These are phyloP conservation scores for Capsicum pubescens DNA, from an alignment of 257 asterid species.

Conservation along the genomic window DNA sequence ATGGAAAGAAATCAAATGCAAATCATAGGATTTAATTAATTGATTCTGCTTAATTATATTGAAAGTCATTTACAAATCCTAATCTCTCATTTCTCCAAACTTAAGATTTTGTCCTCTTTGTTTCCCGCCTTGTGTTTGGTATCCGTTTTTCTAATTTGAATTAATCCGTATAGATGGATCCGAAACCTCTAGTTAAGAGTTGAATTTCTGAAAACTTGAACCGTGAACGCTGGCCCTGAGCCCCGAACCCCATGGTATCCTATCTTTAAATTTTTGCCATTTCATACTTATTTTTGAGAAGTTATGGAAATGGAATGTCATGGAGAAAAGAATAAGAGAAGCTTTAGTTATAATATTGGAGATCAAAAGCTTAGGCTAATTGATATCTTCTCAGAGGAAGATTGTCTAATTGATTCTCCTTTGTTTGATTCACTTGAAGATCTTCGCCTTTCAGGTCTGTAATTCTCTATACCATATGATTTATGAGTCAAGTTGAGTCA, in stretches of 20 bases:
- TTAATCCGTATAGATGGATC: too few species aligned
- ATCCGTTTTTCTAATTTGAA: background rate
- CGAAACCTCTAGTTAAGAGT: too few species aligned
- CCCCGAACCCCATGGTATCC: too few species aligned
- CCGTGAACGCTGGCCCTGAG: too few species aligned
- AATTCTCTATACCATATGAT: background rate
- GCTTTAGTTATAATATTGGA: conserved; percentile 44
- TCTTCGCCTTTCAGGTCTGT: conserved; percentile 51
- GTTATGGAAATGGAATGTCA: conserved; percentile 32
- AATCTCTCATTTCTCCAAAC: background rate
- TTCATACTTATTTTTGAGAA: background rate
- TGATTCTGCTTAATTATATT: background rate
- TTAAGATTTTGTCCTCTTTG: background rate
- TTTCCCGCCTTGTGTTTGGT: background rate
- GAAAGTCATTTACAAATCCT: background rate
- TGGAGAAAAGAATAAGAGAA: conserved; percentile 36
- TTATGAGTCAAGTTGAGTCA: background rate
- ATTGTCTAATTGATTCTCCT: conserved; percentile 57
- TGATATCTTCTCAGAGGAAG: conserved; percentile 55
- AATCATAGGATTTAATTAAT: background rate
- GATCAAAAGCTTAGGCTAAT: conserved; percentile 59
- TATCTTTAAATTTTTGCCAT: background rate
- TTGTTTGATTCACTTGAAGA: conserved; percentile 47
- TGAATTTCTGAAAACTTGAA: too few species aligned
- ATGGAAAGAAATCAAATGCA: background rate